A percentile compares a stretch with the other conserved stretches of the same genome.
These are phyloP conservation scores for Pistacia atlantica DNA, from an alignment of 345 rosid species.

Conservation along the genomic window DNA sequence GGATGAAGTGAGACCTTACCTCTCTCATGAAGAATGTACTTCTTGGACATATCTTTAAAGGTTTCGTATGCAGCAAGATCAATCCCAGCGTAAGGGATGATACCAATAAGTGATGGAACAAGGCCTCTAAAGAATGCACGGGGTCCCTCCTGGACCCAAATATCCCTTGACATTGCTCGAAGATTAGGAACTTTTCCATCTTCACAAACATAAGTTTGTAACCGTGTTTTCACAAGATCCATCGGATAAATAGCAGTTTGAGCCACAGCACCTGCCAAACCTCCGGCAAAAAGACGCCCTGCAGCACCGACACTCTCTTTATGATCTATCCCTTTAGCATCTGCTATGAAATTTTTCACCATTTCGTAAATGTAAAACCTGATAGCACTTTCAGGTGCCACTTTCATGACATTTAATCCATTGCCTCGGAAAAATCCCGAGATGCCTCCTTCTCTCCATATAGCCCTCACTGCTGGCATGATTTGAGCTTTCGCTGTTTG, in stretches of 20 bases:
- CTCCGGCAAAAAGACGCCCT: constrained; percentile 80
- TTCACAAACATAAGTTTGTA: constrained; percentile 69
- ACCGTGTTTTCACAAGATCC: constrained; percentile 93
- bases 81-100: constrained; percentile 92
- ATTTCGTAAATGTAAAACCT: constrained; percentile 79
- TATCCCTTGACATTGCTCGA: constrained; percentile 62
- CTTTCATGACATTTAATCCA: constrained; percentile 82
- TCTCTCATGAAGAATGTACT: constrained; percentile 61
- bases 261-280: constrained; percentile 93
- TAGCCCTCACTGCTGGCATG: constrained; percentile 64
- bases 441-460: constrained; percentile 67
- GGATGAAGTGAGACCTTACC: constrained; percentile 41
- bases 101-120: constrained; percentile 86
- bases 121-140: constrained; percentile 88
- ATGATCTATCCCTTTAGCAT: constrained; percentile 49
- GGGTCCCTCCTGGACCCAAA: constrained; percentile 81
- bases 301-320: constrained; percentile 58
- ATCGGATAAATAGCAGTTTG: constrained; percentile 84
- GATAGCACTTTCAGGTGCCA: constrained; percentile 93
- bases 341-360: constrained; percentile 60
- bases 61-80: constrained; percentile 94
- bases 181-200: constrained; percentile 64
- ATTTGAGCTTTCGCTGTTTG: constrained; percentile 63
- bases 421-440: constrained; percentile 78
- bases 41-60: constrained; percentile 79